These are phyloP conservation scores for Eucalyptus cladocalyx DNA, from an alignment of 345 rosid species.

Conservation along the genomic window DNA sequence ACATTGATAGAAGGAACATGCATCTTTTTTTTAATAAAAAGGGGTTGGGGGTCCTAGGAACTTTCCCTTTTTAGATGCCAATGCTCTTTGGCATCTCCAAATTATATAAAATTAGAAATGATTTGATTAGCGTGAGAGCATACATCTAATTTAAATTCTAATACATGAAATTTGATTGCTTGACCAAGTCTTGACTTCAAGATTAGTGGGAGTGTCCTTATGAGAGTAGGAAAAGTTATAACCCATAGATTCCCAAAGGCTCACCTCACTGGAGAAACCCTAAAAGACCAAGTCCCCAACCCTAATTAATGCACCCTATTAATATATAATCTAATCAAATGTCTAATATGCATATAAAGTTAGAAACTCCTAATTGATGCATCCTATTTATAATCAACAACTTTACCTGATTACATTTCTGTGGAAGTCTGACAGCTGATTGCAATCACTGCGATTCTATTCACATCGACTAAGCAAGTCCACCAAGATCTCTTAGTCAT, in stretches of 20 bases:
- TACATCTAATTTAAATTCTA: neutral
- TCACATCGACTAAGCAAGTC: neutral
- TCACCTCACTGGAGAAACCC: neutral
- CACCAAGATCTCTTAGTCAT: neutral
- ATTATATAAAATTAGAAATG: neutral
- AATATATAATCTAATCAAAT: neutral
- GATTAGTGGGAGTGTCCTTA: neutral
- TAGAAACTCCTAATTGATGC: neutral
- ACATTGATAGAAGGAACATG: neutral
- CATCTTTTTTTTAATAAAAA: too few relatives aligned
- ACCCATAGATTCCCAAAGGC: neutral
- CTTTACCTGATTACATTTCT: too few relatives aligned
- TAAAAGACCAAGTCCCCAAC: neutral
- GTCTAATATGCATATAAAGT: neutral
- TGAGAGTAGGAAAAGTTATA: neutral
- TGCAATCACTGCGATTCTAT: accelerated
- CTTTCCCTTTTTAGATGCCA: neutral
- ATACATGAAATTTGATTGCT: neutral
- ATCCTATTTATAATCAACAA: neutral
- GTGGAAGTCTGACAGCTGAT: accelerated
- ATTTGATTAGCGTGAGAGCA: neutral
- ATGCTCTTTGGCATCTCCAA: neutral
- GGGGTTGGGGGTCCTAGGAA: neutral
- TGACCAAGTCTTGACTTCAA: neutral
- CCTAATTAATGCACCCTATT: neutral